phyloP scores from a whole-genome alignment of 176 grass and related monocot species.

The Chloris gayana region DNA sequence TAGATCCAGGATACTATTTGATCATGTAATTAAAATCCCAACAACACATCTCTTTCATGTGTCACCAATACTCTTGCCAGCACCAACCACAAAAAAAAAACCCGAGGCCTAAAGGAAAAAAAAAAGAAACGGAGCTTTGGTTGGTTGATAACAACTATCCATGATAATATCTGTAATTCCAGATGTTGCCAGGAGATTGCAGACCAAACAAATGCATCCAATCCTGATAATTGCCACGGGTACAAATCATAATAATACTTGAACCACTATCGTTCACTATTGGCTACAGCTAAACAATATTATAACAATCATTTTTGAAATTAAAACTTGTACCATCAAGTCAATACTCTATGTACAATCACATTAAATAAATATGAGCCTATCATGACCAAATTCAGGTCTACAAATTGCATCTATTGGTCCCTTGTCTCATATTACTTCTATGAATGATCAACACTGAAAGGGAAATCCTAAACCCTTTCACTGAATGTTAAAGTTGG shows the following conservation, averaged over 20 bases:
- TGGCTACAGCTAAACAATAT: background rate
- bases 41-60: background rate
- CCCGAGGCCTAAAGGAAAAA: too few relatives aligned
- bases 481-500: background rate
- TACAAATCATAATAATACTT: conserved; percentile 4
- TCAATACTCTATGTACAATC: conserved; percentile 21
- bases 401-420: background rate
- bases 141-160: background rate
- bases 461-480: background rate
- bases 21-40: background rate
- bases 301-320: background rate
- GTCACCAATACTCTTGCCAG: background rate
- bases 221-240: conserved; percentile 22
- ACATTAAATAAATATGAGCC: background rate
- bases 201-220: conserved; percentile 16
- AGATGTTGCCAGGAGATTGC: background rate
- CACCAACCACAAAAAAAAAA: background rate
- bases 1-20: too few relatives aligned
- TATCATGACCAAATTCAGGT: conserved; percentile 1
- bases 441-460: background rate
- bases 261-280: conserved; percentile 21
- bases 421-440: background rate
- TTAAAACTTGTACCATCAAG: background rate
- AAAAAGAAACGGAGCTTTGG: background rate
- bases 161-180: background rate